Evolutionary conservation across 345 rosid genomes (phyloP).

Genomic region (Clausena lansium): DNA sequence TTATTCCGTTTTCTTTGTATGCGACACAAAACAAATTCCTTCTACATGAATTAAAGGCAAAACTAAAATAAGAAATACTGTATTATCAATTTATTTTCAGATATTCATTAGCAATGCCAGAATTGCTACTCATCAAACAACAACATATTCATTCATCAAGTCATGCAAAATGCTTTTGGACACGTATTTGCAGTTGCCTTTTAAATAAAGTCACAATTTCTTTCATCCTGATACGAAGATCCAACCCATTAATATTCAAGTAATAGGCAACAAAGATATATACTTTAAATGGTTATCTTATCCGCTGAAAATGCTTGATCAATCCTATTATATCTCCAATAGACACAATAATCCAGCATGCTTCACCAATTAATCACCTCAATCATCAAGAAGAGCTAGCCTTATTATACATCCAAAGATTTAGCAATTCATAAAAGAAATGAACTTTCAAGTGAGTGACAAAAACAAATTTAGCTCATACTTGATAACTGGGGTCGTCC

Average conservation of each 20-base stretch:
- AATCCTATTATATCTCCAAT: no score
- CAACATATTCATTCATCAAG: neutral
- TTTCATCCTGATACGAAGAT: neutral
- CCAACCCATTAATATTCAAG: no score
- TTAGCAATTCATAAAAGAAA: no score
- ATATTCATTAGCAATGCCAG: neutral
- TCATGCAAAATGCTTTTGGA: neutral
- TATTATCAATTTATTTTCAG: neutral
- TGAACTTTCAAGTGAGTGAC: no score
- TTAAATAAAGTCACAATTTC: neutral
- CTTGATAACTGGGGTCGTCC: neutral
- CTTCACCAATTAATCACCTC: no score
- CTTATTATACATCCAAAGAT: no score
- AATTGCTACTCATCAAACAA: neutral
- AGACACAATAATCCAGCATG: no score
- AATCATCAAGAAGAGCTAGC: no score
- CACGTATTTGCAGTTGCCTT: neutral
- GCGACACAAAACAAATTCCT: conserved; percentile 5
- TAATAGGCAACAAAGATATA: no score
- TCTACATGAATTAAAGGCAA: neutral
- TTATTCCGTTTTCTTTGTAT: neutral
- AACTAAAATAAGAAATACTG: neutral
- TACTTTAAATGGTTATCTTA: no score
- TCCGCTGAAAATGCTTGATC: no score
- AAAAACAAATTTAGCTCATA: no score